phyloP scores from a whole-genome alignment of 1,139 yeast genomes.

The Scheffersomyces titani region DNA sequence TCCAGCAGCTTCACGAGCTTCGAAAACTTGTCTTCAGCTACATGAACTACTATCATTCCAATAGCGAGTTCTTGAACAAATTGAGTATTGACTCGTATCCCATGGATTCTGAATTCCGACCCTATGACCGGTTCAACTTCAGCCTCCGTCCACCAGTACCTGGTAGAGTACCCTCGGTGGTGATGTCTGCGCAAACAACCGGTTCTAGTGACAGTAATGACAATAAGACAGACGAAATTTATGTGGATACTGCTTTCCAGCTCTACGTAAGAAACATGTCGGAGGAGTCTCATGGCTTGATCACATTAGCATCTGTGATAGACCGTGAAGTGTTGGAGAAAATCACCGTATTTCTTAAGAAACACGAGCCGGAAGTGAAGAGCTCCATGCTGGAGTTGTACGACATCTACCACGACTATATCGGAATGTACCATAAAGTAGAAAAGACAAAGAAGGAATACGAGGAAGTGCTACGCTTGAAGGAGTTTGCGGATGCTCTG shows the following conservation, averaged over 20 bases:
- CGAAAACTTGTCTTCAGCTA: constrained; percentile 40
- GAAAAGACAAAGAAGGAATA: constrained; percentile 33
- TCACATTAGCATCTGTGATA: constrained; percentile 34
- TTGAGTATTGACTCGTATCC: constrained; percentile 26
- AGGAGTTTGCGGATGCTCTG: constrained; percentile 24
- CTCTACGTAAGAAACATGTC: constrained; percentile 14
- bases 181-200: background rate
- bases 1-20: constrained; percentile 44
- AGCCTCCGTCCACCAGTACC: background rate
- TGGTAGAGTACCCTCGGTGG: background rate
- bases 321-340: constrained; percentile 39
- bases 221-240: background rate
- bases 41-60: constrained; percentile 39
- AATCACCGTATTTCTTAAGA: constrained; percentile 38
- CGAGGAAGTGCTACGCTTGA: constrained; percentile 30
- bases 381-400: constrained; percentile 25
- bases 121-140: constrained; percentile 2
- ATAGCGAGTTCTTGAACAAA: constrained; percentile 35
- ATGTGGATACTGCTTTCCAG: constrained; percentile 12
- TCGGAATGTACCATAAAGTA: constrained; percentile 22
- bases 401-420: constrained; percentile 29
- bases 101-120: constrained; percentile 24
- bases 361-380: constrained; percentile 38
- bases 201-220: background rate
- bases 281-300: constrained; percentile 26